These are phyloP conservation scores for Lojkania enalia DNA, from an alignment of 2,329 filamentous ascomycete genomes.

Conservation along the genomic window DNA sequence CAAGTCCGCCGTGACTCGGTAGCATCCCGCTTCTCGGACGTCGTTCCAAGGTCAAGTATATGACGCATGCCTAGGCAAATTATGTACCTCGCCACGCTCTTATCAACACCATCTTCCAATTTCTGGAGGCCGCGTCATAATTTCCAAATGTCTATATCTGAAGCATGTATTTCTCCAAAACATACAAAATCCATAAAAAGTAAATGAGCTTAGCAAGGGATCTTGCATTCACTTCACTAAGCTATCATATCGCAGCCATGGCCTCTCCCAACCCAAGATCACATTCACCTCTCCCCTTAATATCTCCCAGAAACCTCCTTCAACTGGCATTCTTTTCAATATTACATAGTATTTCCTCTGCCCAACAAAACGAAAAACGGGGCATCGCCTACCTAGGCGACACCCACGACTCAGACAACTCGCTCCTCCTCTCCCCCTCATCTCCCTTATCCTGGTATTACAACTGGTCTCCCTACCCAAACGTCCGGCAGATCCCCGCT, in stretches of 20 bases:
- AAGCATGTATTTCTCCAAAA: no score
- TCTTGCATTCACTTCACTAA: no score
- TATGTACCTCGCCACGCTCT: constrained; percentile 25
- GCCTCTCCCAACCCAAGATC: no score
- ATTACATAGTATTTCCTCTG: neutral
- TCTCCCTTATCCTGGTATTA: constrained; percentile 81
- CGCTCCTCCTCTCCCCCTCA: constrained; percentile 63
- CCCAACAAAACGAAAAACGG: constrained; percentile 60
- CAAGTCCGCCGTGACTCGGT: neutral
- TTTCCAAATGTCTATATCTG: neutral
- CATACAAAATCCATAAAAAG: no score
- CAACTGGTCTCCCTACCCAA: constrained; percentile 65
- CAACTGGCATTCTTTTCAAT: constrained; percentile 1
- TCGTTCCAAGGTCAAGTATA: constrained; percentile 34
- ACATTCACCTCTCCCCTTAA: no score
- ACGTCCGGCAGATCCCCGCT: constrained; percentile 57
- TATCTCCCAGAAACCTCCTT: neutral
- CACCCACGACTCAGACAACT: constrained; percentile 59
- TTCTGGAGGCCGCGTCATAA: neutral
- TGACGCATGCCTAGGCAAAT: constrained; percentile 38
- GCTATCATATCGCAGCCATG: no score
- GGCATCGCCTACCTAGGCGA: constrained; percentile 72
- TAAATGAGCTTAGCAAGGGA: no score
- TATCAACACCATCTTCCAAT: constrained; percentile 9
- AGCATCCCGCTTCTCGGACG: neutral